Percentiles rank a stretch among this genome's conserved stretches.
Conservation (phyloP, 2,329 filamentous ascomycete genomes). For the Botrytis sinoallii region DNA sequence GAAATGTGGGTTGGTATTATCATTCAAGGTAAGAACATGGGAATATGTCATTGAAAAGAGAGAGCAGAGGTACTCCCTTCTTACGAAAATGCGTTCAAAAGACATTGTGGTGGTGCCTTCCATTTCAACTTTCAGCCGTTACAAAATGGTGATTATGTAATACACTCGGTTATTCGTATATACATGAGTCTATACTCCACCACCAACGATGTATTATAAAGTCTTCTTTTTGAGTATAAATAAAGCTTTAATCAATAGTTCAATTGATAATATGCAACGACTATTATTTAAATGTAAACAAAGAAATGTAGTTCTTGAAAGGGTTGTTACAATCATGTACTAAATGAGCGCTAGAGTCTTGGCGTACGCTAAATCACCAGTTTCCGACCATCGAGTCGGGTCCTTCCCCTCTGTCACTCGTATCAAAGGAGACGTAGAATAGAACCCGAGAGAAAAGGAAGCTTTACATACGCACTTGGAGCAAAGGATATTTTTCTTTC, state of each 20-base stretch:
- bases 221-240: not conserved
- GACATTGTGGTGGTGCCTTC: not conserved
- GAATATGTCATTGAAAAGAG: not conserved
- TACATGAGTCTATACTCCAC: not conserved
- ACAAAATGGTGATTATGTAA: not conserved
- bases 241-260: accelerated
- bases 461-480: not conserved
- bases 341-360: not conserved
- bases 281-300: not conserved
- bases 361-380: not conserved
- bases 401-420: no score
- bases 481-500: not conserved
- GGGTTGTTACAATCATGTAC: not conserved
- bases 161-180: not conserved
- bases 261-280: not conserved
- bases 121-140: not conserved
- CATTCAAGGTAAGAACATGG: not conserved
- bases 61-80: not conserved
- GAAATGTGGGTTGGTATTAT: not conserved
- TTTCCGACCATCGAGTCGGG: not conserved
- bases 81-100: not conserved
- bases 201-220: not conserved
- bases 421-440: accelerated
- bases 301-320: not conserved
- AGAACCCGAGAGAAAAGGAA: not conserved